These are phyloP conservation scores for Magnolia kwangsiensis DNA, from an alignment of 164 flowering plant species.

Conservation along the genomic window DNA sequence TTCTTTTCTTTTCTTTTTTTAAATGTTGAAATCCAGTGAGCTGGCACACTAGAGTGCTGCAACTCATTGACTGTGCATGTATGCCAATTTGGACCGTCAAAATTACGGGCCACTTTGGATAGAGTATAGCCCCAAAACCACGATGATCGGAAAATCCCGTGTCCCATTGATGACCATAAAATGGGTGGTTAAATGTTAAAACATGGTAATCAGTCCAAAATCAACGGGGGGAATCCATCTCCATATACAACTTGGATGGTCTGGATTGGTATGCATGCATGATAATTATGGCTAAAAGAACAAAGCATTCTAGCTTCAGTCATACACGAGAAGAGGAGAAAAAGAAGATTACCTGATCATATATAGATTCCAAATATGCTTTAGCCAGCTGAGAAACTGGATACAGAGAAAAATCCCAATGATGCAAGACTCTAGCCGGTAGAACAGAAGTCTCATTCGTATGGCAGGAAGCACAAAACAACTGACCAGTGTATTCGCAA, in stretches of 20 bases:
- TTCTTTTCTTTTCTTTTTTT: too few relatives aligned
- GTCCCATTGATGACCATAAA: too few relatives aligned
- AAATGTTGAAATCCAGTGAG: too few relatives aligned
- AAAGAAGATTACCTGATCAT: conserved; percentile 62
- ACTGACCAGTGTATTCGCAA: conserved; percentile 90
- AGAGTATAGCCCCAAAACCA: background rate
- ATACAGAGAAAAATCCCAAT: conserved; percentile 81
- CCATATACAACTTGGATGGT: background rate
- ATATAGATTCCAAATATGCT: conserved; percentile 80
- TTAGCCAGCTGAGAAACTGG: conserved; percentile 93
- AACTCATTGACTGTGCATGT: background rate
- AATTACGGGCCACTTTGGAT: background rate
- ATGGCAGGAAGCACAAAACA: conserved; percentile 89
- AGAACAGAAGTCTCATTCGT: conserved; percentile 83
- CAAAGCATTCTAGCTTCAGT: background rate
- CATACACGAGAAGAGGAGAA: background rate
- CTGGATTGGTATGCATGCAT: background rate
- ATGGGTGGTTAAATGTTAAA: too few relatives aligned
- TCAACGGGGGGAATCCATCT: background rate
- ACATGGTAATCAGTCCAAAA: background rate
- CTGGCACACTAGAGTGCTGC: background rate
- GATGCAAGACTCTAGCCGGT: conserved; percentile 89
- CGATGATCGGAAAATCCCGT: too few relatives aligned
- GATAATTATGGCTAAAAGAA: background rate
- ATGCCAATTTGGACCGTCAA: background rate